phyloP scores from a whole-genome alignment of 2,329 filamentous ascomycete species.

The Coniochaeta sp. region DNA sequence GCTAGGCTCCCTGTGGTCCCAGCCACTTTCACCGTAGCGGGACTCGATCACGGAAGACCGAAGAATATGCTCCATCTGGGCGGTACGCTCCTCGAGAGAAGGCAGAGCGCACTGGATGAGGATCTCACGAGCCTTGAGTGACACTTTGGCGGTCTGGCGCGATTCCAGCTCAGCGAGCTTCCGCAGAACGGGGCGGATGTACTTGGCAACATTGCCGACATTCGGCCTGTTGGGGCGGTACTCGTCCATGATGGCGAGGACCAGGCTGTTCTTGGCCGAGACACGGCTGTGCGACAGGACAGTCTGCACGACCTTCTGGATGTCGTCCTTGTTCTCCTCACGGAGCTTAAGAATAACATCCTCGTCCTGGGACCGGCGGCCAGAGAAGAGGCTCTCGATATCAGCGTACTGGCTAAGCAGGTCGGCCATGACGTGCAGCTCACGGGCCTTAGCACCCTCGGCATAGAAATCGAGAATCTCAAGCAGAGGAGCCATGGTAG shows the following conservation, averaged over 20 bases:
- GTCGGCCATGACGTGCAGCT: slow-evolving; percentile 72
- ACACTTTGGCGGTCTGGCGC: slow-evolving; percentile 82
- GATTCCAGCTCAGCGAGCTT: slow-evolving; percentile 89
- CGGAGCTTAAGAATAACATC: slow-evolving; percentile 89
- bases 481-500: slow-evolving; percentile 67
- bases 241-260: slow-evolving; percentile 85
- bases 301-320: slow-evolving; percentile 74
- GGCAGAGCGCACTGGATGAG: slow-evolving; percentile 96
- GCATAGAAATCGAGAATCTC: slow-evolving; percentile 73
- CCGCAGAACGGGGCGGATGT: slow-evolving; percentile 75
- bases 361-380: slow-evolving; percentile 79
- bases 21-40: slow-evolving; percentile 94
- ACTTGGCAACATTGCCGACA: slow-evolving; percentile 79
- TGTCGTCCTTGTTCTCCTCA: slow-evolving; percentile 94
- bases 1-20: slow-evolving; percentile 91
- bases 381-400: slow-evolving; percentile 82
- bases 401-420: slow-evolving; percentile 77
- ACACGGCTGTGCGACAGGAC: slow-evolving; percentile 93
- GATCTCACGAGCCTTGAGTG: slow-evolving; percentile 92
- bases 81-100: slow-evolving; percentile 87
- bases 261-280: slow-evolving; percentile 85
- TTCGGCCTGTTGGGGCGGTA: slow-evolving; percentile 94
- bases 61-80: slow-evolving; percentile 98
- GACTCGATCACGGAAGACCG: slow-evolving; percentile 93
- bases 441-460: slow-evolving; percentile 85